Evolutionary conservation across 108 stramenopile genomes (phyloP), one percentile per base, ranked within the genome.

Genomic region (Pseudonitzschia delicatissima): DNA sequence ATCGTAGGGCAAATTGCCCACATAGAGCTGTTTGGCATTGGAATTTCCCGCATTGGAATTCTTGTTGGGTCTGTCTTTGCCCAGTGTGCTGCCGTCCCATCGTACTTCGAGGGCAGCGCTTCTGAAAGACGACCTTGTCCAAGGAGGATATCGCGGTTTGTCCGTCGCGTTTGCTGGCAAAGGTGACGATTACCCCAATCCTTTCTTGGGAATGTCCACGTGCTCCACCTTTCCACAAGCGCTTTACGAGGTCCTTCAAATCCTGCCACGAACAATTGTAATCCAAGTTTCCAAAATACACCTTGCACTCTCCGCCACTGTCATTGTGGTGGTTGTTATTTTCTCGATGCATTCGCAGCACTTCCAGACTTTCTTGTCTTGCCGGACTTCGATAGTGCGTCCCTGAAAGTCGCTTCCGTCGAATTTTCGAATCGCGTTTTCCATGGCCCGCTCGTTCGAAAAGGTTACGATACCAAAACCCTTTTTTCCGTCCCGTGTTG

Each of bases 381-480:
- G 17, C 45, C 82, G 53, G 13, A 55, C 53, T 33, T 55, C 53
- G 9, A 55, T n/a, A 31, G 70, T 40, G 32, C 88, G 76, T 26
- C 88, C 92, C 62, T 80, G 72, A 64, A 93, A 82, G 39, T 90
- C 85, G 17, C 53, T 76, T 48, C 93, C 93, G 68, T 95, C 77
- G 36, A 95, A 69, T 52, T 64, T 31, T 5, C 51, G 48, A 60
- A 97, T 95, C 1, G 96, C 96, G 17, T 64, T 67, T 48, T 66
- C 37, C 7, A 95, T 95, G 50, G 90, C 92, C 52, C 72, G 69
- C 27, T 85, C 78, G n/a, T 57, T 74, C 13, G 55, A 65, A 69
- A 86, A 96, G 15, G 85, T 74, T 23, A 97, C 87, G 26, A 83
- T 77, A 32, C 92, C 96, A 67, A 71, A 95, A 35, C 96, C 96